Evolutionary conservation across 1,139 yeast species (phyloP), one percentile per base, ranked within the genome.

Genomic region (Pichia norvegensis): DNA sequence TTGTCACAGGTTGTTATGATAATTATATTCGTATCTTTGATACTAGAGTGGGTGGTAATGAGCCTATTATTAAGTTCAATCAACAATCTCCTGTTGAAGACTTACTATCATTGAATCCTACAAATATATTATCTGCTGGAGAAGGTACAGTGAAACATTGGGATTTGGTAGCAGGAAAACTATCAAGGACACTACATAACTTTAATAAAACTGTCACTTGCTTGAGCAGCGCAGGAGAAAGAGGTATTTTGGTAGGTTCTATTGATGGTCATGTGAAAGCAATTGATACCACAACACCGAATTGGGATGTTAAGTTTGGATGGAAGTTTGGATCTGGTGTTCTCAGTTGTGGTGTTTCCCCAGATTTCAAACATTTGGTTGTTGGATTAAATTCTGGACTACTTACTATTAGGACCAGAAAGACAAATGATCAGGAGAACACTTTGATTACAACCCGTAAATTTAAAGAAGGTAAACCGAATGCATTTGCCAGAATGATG

Each of bases 311-410:
- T 52, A 85, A 84, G 62, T 92, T 88, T 64, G 97, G 97, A 38
- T 92, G 97, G 97, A 92, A 90, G 65, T 90, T 85, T 60, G 95
- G 96, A 36, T 88, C 94, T 16, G 95, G 95, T 38, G 96, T 92
- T 0, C 70, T 92, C 55, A 74, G 88, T 57, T 81, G 95, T 62
- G 97, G 90, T 9, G 84, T 90, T 11, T 85, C 96, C 10, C 97
- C 97, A 20, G 80, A 82, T 51, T 81, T 81, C 56, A 85, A 85
- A 67, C 97, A 92, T 68, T 76, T 92, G 53, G 97, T 86, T 33
- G 86, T 95, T n/a, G 98, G 98, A 46, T 74, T 92, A 55, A 82
- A 94, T 9, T 81, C 95, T 2, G 98, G 98, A 9, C 72, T 92
- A 51, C 69, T 92, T 45, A 82, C 95, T 3, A 83, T 92, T 45